Percentiles rank a stretch among this genome's conserved stretches.
These are phyloP conservation scores for Avicennia marina DNA, from an alignment of 257 asterid genomes.

Conservation along the genomic window DNA sequence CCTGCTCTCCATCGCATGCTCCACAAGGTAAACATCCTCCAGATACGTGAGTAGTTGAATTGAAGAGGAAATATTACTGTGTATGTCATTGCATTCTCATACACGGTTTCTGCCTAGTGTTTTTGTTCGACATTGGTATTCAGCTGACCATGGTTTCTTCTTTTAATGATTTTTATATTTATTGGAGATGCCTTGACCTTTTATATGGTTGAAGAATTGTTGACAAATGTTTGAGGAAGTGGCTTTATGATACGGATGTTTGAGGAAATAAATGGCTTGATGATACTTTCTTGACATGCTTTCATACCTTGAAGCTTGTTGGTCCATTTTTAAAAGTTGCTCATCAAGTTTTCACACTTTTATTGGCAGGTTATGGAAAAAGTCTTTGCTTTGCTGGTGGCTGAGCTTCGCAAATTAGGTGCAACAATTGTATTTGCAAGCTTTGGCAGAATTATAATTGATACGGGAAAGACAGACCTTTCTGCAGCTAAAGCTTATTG, in stretches of 20 bases:
- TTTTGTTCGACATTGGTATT: conserved; percentile 2
- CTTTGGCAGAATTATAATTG: conserved; percentile 77
- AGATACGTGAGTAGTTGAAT: conserved; percentile 16
- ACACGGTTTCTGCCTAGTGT: background rate
- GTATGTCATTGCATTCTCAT: conserved; percentile 3
- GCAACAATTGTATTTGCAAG: conserved; percentile 75
- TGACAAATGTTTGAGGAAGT: conserved; percentile 10
- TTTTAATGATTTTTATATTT: no score
- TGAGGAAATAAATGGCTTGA: no score
- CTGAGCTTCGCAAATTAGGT: conserved; percentile 92
- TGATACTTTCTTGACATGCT: conserved; percentile 6
- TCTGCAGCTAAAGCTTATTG: conserved; percentile 93
- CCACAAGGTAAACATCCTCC: conserved; percentile 59
- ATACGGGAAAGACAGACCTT: conserved; percentile 85
- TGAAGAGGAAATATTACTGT: conserved; percentile 8
- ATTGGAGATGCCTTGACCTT: background rate
- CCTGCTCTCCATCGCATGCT: conserved; percentile 96
- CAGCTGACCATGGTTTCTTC: no score
- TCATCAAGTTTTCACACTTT: conserved; percentile 5
- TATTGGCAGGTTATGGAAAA: conserved; percentile 80
- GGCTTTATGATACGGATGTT: background rate
- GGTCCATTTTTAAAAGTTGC: conserved; percentile 7
- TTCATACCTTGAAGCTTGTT: conserved; percentile 2
- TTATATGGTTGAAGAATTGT: background rate
- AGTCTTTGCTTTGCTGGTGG: conserved; percentile 90